Evolutionary conservation across 225 moss, liverwort and hornwort genomes (phyloP).

Genomic region (Lunularia cruciata): DNA sequence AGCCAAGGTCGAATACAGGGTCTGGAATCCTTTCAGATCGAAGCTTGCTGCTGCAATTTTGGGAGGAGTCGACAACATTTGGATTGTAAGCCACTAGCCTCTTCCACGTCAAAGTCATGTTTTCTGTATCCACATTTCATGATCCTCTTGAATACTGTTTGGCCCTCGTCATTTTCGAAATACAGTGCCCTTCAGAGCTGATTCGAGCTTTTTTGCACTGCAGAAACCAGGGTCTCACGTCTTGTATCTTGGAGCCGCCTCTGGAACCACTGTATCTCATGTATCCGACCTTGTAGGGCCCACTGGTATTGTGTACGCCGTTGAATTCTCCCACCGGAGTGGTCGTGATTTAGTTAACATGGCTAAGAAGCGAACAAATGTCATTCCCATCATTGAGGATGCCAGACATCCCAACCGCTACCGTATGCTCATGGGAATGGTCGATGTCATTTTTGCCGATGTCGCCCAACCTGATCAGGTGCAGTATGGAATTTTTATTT

Average conservation of each 20-base stretch:
- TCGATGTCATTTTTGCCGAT: slow-evolving; percentile 85
- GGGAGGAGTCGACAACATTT: slow-evolving; percentile 91
- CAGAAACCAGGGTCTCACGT: slow-evolving; percentile 92
- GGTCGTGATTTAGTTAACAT: slow-evolving; percentile 88
- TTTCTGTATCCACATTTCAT: too few species aligned
- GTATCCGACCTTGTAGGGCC: slow-evolving; percentile 84
- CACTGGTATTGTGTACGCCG: slow-evolving; percentile 79
- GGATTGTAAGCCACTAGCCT: slow-evolving; percentile 55
- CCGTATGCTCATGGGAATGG: slow-evolving; percentile 94
- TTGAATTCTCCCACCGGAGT: slow-evolving; percentile 82
- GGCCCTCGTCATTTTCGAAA: neutral
- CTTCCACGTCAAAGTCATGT: too few species aligned
- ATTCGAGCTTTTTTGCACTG: neutral
- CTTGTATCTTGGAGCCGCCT: slow-evolving; percentile 83
- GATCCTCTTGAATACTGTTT: neutral
- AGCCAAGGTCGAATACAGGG: slow-evolving; percentile 82
- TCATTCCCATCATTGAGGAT: slow-evolving; percentile 90
- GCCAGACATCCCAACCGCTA: slow-evolving; percentile 81
- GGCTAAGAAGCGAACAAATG: slow-evolving; percentile 88
- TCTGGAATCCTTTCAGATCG: slow-evolving; percentile 94
- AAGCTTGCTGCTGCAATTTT: slow-evolving; percentile 94
- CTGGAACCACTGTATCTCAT: slow-evolving; percentile 87
- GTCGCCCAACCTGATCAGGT: slow-evolving; percentile 95
- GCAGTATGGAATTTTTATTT: neutral
- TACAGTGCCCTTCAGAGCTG: neutral